A percentile compares a stretch with the other conserved stretches of the same genome.
Evolutionary conservation across 352 stramenopile species (phyloP).

Genomic region (Globisporangium viniferum): DNA sequence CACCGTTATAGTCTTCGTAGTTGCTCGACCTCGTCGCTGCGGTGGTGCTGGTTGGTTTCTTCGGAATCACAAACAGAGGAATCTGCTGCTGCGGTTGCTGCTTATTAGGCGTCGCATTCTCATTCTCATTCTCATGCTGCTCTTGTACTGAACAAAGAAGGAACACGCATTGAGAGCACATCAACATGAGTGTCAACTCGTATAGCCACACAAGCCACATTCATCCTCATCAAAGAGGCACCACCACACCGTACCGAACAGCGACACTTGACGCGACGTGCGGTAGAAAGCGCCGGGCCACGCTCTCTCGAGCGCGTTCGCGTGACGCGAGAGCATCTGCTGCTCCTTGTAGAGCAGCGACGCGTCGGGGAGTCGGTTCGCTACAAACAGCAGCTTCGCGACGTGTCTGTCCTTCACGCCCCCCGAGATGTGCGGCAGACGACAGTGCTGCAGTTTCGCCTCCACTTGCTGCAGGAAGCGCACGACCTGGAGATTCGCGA

Average conservation of each 20-base stretch:
- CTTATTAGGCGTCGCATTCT: conserved; percentile 13
- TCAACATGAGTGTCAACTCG: neutral
- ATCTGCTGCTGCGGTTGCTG: conserved; percentile 8
- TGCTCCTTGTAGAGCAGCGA: conserved; percentile 33
- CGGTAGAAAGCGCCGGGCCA: conserved; percentile 27
- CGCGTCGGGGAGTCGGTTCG: conserved; percentile 38
- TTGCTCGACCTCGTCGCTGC: conserved; percentile 8
- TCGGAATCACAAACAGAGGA: conserved; percentile 13
- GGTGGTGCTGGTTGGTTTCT: neutral
- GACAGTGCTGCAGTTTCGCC: conserved; percentile 49
- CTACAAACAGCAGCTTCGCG: conserved; percentile 58
- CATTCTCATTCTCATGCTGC: conserved; percentile 17
- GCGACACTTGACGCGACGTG: conserved; percentile 6
- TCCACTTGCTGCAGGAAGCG: conserved; percentile 50
- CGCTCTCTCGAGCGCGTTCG: conserved; percentile 31
- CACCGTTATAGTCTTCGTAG: conserved; percentile 31
- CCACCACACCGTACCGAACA: neutral
- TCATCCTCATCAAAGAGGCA: neutral
- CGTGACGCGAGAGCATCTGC: conserved; percentile 31
- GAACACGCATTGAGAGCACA: neutral
- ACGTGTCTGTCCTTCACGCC: conserved; percentile 42
- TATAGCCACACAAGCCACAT: neutral
- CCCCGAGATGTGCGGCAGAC: conserved; percentile 60
- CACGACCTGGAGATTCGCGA: conserved; percentile 38
- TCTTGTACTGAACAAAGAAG: conserved; percentile 18